Percentiles rank a stretch among this genome's conserved stretches.
Conservation (phyloP, 176 grass and related monocot species). For the Puya raimondii region DNA sequence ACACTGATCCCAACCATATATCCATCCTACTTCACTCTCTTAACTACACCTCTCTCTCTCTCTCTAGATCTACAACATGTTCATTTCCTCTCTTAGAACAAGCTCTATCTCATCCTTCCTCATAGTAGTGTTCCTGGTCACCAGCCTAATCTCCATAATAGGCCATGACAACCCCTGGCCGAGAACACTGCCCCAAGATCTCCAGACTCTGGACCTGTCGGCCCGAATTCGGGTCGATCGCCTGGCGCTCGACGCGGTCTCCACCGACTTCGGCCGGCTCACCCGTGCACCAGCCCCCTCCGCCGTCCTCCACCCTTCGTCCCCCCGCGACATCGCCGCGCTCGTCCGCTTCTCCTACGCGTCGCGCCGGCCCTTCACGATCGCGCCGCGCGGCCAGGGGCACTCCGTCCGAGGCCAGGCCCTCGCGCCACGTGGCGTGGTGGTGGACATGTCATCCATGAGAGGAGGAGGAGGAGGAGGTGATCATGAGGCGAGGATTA, state of each 20-base stretch:
- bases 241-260: background rate
- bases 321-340: background rate
- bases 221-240: background rate
- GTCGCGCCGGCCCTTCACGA: conserved; percentile 18
- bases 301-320: background rate
- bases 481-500: conserved; percentile 1
- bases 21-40: background rate
- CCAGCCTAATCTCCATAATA: background rate
- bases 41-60: background rate
- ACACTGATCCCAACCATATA: background rate
- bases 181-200: background rate
- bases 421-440: conserved; percentile 23
- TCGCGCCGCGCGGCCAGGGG: conserved; percentile 35
- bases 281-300: background rate
- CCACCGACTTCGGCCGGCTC: conserved; percentile 1
- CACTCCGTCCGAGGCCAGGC: conserved; percentile 41
- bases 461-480: background rate
- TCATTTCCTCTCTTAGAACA: background rate
- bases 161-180: conserved; percentile 1
- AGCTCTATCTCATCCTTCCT: conserved; percentile 1
- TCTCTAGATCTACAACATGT: background rate
- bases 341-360: conserved; percentile 4
- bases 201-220: background rate
- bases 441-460: background rate
- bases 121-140: background rate